Evolutionary conservation across 768 basidiomycete species (phyloP).

Genomic region (Coprinopsis strossmayeri): DNA sequence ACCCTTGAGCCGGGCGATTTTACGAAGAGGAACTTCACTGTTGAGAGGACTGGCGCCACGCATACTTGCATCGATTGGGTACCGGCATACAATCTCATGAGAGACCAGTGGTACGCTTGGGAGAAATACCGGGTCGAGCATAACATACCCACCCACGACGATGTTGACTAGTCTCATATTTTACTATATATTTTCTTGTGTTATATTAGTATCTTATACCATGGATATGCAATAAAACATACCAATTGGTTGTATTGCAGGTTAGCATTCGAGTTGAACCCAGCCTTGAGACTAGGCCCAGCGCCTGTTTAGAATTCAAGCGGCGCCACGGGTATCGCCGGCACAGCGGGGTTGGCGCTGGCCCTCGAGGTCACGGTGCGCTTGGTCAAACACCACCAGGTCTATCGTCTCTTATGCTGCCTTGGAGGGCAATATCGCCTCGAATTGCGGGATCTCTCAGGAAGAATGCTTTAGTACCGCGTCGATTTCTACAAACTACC

Average conservation of each 20-base stretch:
- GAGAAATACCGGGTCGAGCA: slow-evolving; percentile 19
- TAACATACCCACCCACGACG: slow-evolving; percentile 20
- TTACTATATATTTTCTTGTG: neutral
- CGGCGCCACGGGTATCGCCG: too few relatives aligned
- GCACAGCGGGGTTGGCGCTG: neutral
- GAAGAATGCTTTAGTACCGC: neutral
- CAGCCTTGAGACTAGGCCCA: too few relatives aligned
- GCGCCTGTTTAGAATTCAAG: too few relatives aligned
- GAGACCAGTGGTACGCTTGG: slow-evolving; percentile 30
- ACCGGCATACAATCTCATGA: slow-evolving; percentile 25
- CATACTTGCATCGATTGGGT: slow-evolving; percentile 39
- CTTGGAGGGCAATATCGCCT: neutral
- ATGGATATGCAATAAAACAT: neutral
- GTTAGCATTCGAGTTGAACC: too few relatives aligned
- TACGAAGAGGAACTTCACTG: slow-evolving; percentile 25
- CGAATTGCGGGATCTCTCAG: neutral
- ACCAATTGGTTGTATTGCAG: neutral
- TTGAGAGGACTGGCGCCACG: slow-evolving; percentile 27
- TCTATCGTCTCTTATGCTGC: slow-evolving; percentile 11
- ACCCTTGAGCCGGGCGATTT: slow-evolving; percentile 43
- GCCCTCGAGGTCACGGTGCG: neutral
- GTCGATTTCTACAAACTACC: neutral
- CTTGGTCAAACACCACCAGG: too few relatives aligned
- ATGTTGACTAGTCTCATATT: slow-evolving; percentile 13
- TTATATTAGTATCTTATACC: neutral